Percentiles rank a stretch among this genome's conserved stretches.
Conservation (phyloP, 2,329 filamentous ascomycete species). For the Fonsecaea pugnacius region DNA sequence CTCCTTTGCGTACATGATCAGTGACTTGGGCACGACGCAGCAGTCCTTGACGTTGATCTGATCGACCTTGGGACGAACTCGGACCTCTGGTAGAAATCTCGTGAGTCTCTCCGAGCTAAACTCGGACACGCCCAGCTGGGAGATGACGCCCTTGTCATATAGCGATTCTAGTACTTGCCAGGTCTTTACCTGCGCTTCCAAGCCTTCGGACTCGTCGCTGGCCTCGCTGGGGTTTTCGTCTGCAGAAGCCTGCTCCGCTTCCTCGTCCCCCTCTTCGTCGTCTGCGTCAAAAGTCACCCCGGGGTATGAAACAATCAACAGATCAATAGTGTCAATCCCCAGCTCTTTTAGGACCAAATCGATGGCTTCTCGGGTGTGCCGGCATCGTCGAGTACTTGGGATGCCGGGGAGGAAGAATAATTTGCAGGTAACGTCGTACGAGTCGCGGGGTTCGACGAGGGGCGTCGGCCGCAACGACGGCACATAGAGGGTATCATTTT, state of each 20-base stretch:
- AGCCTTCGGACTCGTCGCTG: conserved; percentile 54
- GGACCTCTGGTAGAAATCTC: conserved; percentile 73
- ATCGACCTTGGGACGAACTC: conserved; percentile 77
- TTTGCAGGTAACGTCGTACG: conserved; percentile 96
- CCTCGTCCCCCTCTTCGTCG: conserved; percentile 78
- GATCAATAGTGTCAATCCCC: conserved; percentile 73
- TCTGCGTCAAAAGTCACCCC: conserved; percentile 92
- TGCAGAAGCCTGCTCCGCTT: conserved; percentile 60
- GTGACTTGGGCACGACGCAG: conserved; percentile 88
- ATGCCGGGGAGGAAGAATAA: conserved; percentile 85
- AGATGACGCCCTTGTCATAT: conserved; percentile 71
- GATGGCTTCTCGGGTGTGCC: conserved; percentile 77
- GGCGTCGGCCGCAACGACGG: conserved; percentile 75
- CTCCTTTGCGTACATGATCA: conserved; percentile 81
- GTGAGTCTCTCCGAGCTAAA: conserved; percentile 83
- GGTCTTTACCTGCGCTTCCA: conserved; percentile 69
- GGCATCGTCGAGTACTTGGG: conserved; percentile 65
- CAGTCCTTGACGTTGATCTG: conserved; percentile 97
- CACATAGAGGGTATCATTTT: conserved; percentile 69
- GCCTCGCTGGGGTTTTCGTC: conserved; percentile 53
- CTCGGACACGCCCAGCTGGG: conserved; percentile 82
- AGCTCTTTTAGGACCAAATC: conserved; percentile 79
- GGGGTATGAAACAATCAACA: conserved; percentile 91
- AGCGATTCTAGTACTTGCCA: conserved; percentile 73
- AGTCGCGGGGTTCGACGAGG: conserved; percentile 76